Percentiles rank a stretch among this genome's conserved stretches.
Conservation (phyloP, 1,284 basidiomycete species). For the Vanrija sp. region DNA sequence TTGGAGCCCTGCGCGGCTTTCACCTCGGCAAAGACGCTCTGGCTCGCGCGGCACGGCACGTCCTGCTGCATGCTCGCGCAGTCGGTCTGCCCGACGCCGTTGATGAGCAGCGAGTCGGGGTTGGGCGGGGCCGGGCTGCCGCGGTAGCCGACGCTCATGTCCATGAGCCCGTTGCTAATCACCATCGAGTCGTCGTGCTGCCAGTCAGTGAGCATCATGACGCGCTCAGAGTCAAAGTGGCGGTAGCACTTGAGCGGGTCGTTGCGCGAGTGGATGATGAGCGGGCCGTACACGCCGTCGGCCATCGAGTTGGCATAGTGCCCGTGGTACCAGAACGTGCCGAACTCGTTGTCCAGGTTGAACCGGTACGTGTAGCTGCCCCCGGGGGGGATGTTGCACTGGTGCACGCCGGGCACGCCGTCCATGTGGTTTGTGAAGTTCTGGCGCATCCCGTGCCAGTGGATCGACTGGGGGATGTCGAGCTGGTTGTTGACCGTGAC, state of each 20-base stretch:
- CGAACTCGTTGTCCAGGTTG: constrained; percentile 24
- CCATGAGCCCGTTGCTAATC: constrained; percentile 20
- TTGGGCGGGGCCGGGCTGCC: constrained; percentile 10
- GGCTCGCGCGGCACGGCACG: background rate
- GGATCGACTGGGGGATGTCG: constrained; percentile 22
- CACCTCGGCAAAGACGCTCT: background rate
- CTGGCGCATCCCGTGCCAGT: constrained; percentile 38
- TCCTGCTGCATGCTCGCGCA: background rate
- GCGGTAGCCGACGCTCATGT: background rate
- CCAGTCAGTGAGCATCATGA: constrained; percentile 30
- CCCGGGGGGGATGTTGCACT: constrained; percentile 55
- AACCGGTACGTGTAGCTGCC: constrained; percentile 53
- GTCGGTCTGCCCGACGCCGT: constrained; percentile 20
- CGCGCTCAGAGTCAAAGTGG: constrained; percentile 26
- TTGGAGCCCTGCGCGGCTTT: background rate
- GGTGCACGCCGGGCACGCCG: constrained; percentile 35
- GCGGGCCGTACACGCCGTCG: constrained; percentile 28
- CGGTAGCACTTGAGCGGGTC: constrained; percentile 19
- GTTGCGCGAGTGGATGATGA: constrained; percentile 27
- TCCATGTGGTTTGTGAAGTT: constrained; percentile 27
- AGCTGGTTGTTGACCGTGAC: constrained; percentile 32
- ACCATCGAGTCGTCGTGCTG: constrained; percentile 26
- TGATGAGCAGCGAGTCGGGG: constrained; percentile 28
- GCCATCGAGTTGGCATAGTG: constrained; percentile 32
- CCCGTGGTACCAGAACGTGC: constrained; percentile 37